Conservation (phyloP, 2,329 filamentous ascomycete species). For the Curvularia sp. region DNA sequence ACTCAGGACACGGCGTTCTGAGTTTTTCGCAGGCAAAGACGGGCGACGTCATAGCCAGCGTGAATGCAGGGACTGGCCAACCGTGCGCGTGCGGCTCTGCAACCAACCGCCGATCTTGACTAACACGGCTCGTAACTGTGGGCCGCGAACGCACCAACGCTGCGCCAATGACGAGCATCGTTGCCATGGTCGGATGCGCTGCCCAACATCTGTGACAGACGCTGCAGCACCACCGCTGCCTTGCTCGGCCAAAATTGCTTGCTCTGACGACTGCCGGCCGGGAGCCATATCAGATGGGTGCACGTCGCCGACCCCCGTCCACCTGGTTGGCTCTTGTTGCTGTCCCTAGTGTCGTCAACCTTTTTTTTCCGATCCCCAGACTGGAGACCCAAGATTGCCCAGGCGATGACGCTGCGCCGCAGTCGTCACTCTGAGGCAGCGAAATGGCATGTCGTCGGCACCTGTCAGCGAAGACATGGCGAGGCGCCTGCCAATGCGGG, state of each 20-base stretch:
- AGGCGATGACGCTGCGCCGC: not conserved
- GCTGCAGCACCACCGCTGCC: conserved; percentile 5
- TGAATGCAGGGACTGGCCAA: conserved; percentile 32
- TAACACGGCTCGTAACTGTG: conserved; percentile 23
- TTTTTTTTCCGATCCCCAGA: not conserved
- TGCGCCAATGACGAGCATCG: conserved; percentile 22
- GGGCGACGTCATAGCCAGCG: conserved; percentile 28
- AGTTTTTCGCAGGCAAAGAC: conserved; percentile 25
- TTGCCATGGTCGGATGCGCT: conserved; percentile 22
- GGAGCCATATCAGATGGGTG: conserved; percentile 5
- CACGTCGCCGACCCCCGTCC: not conserved
- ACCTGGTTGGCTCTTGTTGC: not conserved
- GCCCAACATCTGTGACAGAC: conserved; percentile 14
- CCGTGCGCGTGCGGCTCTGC: conserved; percentile 40
- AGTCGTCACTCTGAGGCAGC: not conserved
- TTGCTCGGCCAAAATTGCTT: conserved; percentile 6
- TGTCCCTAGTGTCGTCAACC: not conserved
- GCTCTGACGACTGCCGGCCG: conserved; percentile 14
- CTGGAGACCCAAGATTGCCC: not conserved
- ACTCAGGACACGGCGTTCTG: conserved; percentile 14
- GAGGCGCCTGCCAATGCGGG: conserved; percentile 12
- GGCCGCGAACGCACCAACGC: conserved; percentile 22
- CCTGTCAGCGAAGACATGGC: not conserved
- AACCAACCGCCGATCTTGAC: conserved; percentile 38
- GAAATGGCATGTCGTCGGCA: not conserved